Evolutionary conservation across 2,329 filamentous ascomycete genomes (phyloP).

Genomic region (Phaeophleospora eucalypticola): DNA sequence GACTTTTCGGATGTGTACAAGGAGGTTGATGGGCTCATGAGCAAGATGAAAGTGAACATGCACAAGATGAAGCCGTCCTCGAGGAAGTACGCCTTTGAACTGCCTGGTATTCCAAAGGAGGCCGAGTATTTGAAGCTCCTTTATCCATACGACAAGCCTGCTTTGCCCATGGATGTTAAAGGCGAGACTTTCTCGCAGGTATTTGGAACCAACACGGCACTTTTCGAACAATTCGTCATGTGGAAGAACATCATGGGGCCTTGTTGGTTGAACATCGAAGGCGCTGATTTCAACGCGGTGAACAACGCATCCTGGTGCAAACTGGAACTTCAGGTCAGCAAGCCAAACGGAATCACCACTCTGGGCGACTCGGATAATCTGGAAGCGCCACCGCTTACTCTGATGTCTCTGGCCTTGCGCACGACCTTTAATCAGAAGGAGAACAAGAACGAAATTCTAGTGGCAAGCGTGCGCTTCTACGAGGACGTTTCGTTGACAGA

Average conservation of each 20-base stretch:
- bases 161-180: constrained; percentile 63
- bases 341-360: constrained; percentile 70
- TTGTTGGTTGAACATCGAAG: constrained; percentile 90
- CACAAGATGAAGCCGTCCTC: constrained; percentile 90
- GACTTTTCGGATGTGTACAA: constrained; percentile 85
- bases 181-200: constrained; percentile 92
- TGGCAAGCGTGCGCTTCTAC: constrained; percentile 88
- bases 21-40: constrained; percentile 86
- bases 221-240: constrained; percentile 97
- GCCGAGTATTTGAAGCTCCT: constrained; percentile 91
- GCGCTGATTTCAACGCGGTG: constrained; percentile 75
- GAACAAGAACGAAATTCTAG: constrained; percentile 93
- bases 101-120: constrained; percentile 81
- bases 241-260: constrained; percentile 99
- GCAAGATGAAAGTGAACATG: constrained; percentile 75
- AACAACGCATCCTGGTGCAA: constrained; percentile 97
- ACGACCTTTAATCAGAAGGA: constrained; percentile 85
- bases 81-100: constrained; percentile 92
- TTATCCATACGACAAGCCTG: constrained; percentile 84
- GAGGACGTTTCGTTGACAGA: constrained; percentile 84
- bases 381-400: constrained; percentile 78
- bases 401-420: constrained; percentile 92
- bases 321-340: constrained; percentile 76
- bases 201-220: constrained; percentile 85
- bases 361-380: constrained; percentile 74